These are phyloP conservation scores for Ceratobasidium sp. DNA, from an alignment of 1,284 basidiomycete genomes.

Conservation along the genomic window DNA sequence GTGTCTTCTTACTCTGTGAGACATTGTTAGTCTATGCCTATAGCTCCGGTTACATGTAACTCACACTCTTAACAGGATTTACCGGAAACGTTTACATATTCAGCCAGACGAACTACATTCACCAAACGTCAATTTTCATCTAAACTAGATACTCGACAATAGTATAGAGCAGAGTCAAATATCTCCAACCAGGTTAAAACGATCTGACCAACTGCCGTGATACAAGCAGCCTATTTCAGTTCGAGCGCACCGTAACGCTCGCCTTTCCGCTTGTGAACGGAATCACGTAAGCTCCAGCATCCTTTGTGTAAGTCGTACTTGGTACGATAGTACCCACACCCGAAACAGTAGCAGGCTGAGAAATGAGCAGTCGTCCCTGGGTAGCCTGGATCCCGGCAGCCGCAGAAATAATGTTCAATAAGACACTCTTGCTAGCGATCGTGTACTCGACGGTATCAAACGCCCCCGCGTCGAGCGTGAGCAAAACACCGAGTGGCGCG, in stretches of 20 bases:
- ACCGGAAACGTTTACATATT: too few species aligned
- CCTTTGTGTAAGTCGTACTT: constrained; percentile 54
- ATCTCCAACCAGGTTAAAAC: too few species aligned
- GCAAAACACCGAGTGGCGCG: constrained; percentile 61
- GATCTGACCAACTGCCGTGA: too few species aligned
- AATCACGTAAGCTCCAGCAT: constrained; percentile 64
- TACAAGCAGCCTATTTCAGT: constrained; percentile 49
- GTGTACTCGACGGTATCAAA: constrained; percentile 62
- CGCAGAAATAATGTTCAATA: constrained; percentile 57
- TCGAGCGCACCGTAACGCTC: constrained; percentile 47
- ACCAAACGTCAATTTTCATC: too few species aligned
- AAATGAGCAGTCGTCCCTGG: constrained; percentile 60
- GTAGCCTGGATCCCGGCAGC: constrained; percentile 57
- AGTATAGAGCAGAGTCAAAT: too few species aligned
- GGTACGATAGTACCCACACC: constrained; percentile 60
- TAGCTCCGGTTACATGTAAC: too few species aligned
- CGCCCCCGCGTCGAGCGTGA: constrained; percentile 66
- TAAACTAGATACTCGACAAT: too few species aligned
- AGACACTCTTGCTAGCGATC: constrained; percentile 56
- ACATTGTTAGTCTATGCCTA: too few species aligned
- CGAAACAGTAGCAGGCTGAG: constrained; percentile 58
- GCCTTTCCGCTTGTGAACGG: constrained; percentile 55
- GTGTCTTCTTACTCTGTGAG: too few species aligned
- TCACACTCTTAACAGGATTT: too few species aligned
- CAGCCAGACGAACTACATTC: too few species aligned